These are phyloP conservation scores for Teratosphaeriaceae sp. DNA, from an alignment of 2,329 filamentous ascomycete species.

Conservation along the genomic window DNA sequence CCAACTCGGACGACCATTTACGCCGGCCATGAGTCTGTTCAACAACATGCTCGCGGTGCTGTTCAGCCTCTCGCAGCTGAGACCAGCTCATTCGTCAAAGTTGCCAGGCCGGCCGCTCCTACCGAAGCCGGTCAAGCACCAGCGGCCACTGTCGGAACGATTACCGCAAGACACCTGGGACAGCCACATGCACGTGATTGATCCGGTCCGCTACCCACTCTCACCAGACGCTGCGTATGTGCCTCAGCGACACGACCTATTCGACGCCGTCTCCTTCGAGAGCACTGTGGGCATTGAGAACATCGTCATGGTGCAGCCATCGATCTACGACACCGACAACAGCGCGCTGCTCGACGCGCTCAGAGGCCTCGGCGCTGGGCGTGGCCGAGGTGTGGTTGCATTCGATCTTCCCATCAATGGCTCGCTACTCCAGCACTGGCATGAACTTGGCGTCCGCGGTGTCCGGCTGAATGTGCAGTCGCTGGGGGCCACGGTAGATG, in stretches of 20 bases:
- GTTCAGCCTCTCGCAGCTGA: not conserved
- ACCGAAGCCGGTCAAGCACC: not conserved
- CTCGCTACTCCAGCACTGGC: conserved; percentile 45
- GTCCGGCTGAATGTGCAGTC: conserved; percentile 54
- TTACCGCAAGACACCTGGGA: conserved; percentile 49
- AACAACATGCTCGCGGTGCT: not conserved
- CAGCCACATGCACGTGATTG: conserved; percentile 57
- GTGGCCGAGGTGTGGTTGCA: conserved; percentile 49
- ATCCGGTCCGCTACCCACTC: conserved; percentile 44
- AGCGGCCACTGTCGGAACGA: conserved; percentile 3
- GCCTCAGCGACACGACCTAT: conserved; percentile 44
- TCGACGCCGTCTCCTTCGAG: conserved; percentile 47
- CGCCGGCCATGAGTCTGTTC: not conserved
- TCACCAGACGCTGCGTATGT: conserved; percentile 44
- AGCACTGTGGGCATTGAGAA: conserved; percentile 45
- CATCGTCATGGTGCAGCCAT: conserved; percentile 53
- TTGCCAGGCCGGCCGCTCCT: not conserved
- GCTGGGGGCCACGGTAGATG: conserved; percentile 33
- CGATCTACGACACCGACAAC: conserved; percentile 56
- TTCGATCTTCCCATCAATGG: conserved; percentile 43
- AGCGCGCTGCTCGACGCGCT: conserved; percentile 51
- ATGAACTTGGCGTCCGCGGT: conserved; percentile 51
- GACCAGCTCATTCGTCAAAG: not conserved
- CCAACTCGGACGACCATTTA: not conserved
- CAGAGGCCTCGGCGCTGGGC: conserved; percentile 39